phyloP scores from a whole-genome alignment of 176 grass and related monocot genomes.

The Hyparrhenia diplandra region DNA sequence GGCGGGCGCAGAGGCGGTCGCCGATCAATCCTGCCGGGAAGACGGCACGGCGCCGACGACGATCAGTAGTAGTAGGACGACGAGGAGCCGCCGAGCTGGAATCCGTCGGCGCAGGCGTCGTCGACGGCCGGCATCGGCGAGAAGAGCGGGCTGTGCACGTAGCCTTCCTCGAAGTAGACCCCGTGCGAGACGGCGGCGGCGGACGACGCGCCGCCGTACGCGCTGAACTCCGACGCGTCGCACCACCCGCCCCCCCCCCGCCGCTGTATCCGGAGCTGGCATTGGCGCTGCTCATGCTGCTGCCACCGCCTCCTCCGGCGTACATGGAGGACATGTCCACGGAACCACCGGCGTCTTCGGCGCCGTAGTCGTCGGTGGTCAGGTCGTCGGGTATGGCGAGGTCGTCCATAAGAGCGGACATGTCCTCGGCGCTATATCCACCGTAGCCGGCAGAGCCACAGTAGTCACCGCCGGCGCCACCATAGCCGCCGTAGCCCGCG shows the following conservation, averaged over 20 bases:
- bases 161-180: slow-evolving; percentile 95
- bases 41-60: too few species aligned
- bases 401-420: slow-evolving; percentile 42
- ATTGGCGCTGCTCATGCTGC: slow-evolving; percentile 16
- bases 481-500: background rate
- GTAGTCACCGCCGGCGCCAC: too few species aligned
- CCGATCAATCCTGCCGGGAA: background rate
- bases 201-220: slow-evolving; percentile 31
- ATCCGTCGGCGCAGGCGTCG: slow-evolving; percentile 69
- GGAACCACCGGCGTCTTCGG: background rate
- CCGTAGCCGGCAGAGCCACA: background rate
- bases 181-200: slow-evolving; percentile 42
- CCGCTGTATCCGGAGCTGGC: background rate
- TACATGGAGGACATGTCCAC: slow-evolving; percentile 16
- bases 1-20: slow-evolving; percentile 47
- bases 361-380: background rate
- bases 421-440: slow-evolving; percentile 23
- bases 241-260: slow-evolving; percentile 51
- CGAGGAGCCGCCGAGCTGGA: slow-evolving; percentile 92
- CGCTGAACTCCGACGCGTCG: slow-evolving; percentile 48
- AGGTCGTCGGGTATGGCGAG: slow-evolving; percentile 40
- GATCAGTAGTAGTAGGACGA: slow-evolving; percentile 70
- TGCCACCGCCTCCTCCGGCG: background rate
- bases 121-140: slow-evolving; percentile 87
- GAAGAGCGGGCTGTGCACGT: slow-evolving; percentile 98